Evolutionary conservation across 371 early-diverging fungal genomes (phyloP).

Genomic region (Apophysomyces trapeziformis): DNA sequence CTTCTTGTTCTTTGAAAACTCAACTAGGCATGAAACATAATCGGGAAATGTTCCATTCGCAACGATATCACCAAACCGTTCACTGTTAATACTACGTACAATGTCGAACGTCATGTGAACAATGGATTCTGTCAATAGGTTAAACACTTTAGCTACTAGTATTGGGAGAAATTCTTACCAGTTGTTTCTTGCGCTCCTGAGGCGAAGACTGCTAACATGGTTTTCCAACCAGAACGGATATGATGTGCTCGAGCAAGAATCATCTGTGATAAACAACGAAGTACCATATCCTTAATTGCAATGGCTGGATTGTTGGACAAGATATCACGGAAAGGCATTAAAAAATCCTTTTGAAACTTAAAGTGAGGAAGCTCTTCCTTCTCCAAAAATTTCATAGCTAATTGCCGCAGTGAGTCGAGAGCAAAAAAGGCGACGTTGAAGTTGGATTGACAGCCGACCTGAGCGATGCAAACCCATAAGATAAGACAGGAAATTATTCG

Average conservation of each 20-base stretch:
- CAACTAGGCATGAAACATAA: conserved; percentile 79
- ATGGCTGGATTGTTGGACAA: conserved; percentile 76
- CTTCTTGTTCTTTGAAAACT: conserved; percentile 68
- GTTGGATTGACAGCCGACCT: conserved; percentile 88
- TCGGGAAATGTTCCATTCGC: conserved; percentile 77
- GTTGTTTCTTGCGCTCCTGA: conserved; percentile 78
- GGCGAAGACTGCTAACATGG: conserved; percentile 82
- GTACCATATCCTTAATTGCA: conserved; percentile 90
- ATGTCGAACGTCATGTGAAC: conserved; percentile 70
- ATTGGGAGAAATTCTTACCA: conserved; percentile 26
- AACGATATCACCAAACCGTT: conserved; percentile 72
- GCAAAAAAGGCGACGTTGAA: conserved; percentile 89
- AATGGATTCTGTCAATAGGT: conserved; percentile 51
- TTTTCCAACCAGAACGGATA: conserved; percentile 91
- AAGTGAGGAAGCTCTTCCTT: conserved; percentile 93
- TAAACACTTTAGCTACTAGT: background rate
- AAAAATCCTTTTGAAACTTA: conserved; percentile 95
- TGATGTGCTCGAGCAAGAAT: conserved; percentile 78
- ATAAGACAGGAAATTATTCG: too few relatives aligned
- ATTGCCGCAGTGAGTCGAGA: conserved; percentile 89
- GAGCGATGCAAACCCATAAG: background rate
- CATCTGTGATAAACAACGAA: conserved; percentile 89
- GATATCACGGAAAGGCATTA: conserved; percentile 90
- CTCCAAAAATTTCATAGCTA: conserved; percentile 95
- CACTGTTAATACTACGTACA: conserved; percentile 65